phyloP scores from a whole-genome alignment of 129 eudicot genomes.

The Chrysanthemum seticuspe region DNA sequence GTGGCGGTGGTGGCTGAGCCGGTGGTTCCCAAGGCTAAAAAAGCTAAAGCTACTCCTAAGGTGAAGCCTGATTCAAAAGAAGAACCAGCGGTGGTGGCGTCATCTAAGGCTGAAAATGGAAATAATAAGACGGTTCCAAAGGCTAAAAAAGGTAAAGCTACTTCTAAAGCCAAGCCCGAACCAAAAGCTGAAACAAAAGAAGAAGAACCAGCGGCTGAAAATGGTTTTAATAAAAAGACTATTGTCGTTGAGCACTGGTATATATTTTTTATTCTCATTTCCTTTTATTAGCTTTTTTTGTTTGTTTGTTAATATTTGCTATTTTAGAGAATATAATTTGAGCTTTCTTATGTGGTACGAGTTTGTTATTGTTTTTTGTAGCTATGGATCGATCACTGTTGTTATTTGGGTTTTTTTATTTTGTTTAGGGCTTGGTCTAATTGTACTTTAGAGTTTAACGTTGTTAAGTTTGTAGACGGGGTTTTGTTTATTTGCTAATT shows the following conservation, averaged over 20 bases:
- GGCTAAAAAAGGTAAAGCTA: slow-evolving; percentile 26
- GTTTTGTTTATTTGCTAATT: too few species aligned
- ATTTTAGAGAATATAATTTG: not conserved
- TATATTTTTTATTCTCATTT: not conserved
- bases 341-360: too few species aligned
- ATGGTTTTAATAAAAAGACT: slow-evolving; percentile 23
- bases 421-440: too few species aligned
- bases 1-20: slow-evolving; percentile 11
- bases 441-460: too few species aligned
- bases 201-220: slow-evolving; percentile 9
- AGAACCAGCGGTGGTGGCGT: not conserved
- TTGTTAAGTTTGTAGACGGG: too few species aligned
- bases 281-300: not conserved
- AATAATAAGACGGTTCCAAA: slow-evolving; percentile 1
- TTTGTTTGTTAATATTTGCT: not conserved
- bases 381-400: too few species aligned
- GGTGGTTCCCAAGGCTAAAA: slow-evolving; percentile 8
- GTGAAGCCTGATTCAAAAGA: slow-evolving; percentile 22
- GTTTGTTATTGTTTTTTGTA: too few species aligned
- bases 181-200: slow-evolving; percentile 22
- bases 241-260: slow-evolving; percentile 59
- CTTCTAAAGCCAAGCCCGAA: slow-evolving; percentile 25
- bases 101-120: slow-evolving; percentile 4
- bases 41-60: not conserved
- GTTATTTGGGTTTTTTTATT: too few species aligned